Conservation (phyloP, 768 basidiomycete species). For the Lactarius deliciosus region DNA sequence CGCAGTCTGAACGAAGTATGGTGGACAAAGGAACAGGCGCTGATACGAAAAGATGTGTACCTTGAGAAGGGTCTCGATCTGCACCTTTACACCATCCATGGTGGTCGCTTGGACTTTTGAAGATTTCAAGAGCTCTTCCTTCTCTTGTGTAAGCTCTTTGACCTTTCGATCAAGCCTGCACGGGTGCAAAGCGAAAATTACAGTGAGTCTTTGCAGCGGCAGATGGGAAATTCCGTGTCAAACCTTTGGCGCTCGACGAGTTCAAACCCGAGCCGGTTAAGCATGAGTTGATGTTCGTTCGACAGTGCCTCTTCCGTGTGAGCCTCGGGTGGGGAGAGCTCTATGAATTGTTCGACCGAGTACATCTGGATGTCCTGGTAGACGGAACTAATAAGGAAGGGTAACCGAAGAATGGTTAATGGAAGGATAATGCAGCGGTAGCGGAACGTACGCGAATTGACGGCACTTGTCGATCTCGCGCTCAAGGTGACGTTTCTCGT, state of each 20-base stretch:
- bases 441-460: constrained; percentile 74
- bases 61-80: constrained; percentile 77
- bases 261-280: constrained; percentile 84
- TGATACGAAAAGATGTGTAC: constrained; percentile 37
- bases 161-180: constrained; percentile 68
- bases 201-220: constrained; percentile 19
- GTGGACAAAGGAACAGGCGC: background rate
- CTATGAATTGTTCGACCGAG: constrained; percentile 62
- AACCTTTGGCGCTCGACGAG: constrained; percentile 86
- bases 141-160: constrained; percentile 65
- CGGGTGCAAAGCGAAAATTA: constrained; percentile 11
- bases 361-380: constrained; percentile 86
- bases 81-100: constrained; percentile 74
- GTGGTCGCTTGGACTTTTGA: constrained; percentile 70
- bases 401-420: constrained; percentile 1
- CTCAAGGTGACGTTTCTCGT: constrained; percentile 87
- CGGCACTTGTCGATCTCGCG: constrained; percentile 91
- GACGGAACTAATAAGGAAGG: constrained; percentile 56
- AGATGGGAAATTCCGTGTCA: constrained; percentile 21
- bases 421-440: constrained; percentile 8
- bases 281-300: constrained; percentile 82
- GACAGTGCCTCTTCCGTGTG: constrained; percentile 58
- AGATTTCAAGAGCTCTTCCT: constrained; percentile 78
- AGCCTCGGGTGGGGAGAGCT: constrained; percentile 67
- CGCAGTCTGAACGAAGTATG: constrained; percentile 25